Base-by-base conservation (phyloP, 352 stramenopile species). In the Peronosclerospora sorghi region DNA sequence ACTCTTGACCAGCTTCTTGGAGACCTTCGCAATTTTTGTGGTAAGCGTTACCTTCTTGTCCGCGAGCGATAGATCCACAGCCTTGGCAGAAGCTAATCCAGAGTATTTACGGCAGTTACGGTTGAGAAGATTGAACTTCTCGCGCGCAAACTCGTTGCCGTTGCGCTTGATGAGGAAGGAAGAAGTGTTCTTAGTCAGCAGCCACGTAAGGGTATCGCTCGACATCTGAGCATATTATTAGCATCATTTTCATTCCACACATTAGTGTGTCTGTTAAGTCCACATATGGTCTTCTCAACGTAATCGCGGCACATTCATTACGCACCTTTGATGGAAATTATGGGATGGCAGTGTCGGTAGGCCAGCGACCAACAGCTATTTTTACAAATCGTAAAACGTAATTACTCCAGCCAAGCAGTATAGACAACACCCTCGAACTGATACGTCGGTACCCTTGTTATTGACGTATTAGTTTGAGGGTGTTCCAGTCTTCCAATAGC, bases 21-120 rank as follows among this genome's bases (percentile, higher is more conserved):
- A 47, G 7, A 59, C 54, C 75, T 89, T 90, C 47, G 48, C 63
- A 45, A 89, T 73, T 67, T 92, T 92, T 53, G 78, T 89, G 14
- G 80, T 79, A 35, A 92, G 51, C 30, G 69, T 76, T 45, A 92
- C 54, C 74, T 92, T 92, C 72, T 86, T 88, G 68, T 93, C 75
- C n/a, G 62, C 61, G 24, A 92, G 46, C 56, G 73, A 75, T 37
- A 98, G 79, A 67, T 96, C 86, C 36, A 95, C 80, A 19, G 81
- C 85, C 77, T 98, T 97, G 53, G 54, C 62, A 59, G 94, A 94
- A 48, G 93, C 90, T 48, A 98, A 37, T 49, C 89, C 94, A 45
- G 86, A 97, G 71, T 97, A 98, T 84, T 98, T 98, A 85, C 86
- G 93, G 57, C 69, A 91, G 66, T 97, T 97, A 48, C 83, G 59